Percentiles rank a stretch among this genome's conserved stretches.
Conservation (phyloP, 202 grass and related monocot species). For the Carex sylvatica region DNA sequence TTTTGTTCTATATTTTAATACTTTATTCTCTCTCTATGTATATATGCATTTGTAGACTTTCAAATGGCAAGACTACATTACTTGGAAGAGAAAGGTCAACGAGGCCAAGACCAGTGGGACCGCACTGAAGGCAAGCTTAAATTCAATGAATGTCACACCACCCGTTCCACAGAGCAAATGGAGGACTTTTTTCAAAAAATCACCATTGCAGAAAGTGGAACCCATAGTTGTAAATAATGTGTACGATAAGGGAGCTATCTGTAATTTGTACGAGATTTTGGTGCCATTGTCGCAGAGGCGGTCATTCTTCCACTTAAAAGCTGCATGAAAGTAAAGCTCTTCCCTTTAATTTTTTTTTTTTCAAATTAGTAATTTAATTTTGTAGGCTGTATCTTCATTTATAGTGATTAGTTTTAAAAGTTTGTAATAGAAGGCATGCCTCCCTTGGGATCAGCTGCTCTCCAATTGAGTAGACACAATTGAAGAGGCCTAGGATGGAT, state of each 20-base stretch:
- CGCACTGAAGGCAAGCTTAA: conserved; percentile 46
- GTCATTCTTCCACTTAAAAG: conserved; percentile 54
- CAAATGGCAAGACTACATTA: conserved; percentile 98
- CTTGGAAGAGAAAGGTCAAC: conserved; percentile 80
- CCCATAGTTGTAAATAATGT: conserved; percentile 64
- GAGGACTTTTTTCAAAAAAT: conserved; percentile 51
- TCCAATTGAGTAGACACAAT: neutral
- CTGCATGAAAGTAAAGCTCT: conserved; percentile 29
- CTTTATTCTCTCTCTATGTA: neutral
- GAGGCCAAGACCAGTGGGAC: conserved; percentile 52
- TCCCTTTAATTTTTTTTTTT: neutral
- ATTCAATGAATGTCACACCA: conserved; percentile 22
- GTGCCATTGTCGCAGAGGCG: conserved; percentile 63
- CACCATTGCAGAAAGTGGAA: conserved; percentile 41
- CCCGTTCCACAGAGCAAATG: conserved; percentile 56
- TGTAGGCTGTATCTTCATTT: neutral
- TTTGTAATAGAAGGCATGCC: neutral
- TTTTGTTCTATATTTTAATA: neutral
- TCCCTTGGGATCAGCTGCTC: neutral
- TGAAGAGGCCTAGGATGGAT: neutral
- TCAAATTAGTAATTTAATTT: conserved; percentile 13
- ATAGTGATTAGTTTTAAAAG: neutral
- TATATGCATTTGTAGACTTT: conserved; percentile 57
- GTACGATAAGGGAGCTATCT: conserved; percentile 61
- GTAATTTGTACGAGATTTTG: conserved; percentile 78